phyloP scores from a whole-genome alignment of 306 rosid species.

The Sicyos edulis region DNA sequence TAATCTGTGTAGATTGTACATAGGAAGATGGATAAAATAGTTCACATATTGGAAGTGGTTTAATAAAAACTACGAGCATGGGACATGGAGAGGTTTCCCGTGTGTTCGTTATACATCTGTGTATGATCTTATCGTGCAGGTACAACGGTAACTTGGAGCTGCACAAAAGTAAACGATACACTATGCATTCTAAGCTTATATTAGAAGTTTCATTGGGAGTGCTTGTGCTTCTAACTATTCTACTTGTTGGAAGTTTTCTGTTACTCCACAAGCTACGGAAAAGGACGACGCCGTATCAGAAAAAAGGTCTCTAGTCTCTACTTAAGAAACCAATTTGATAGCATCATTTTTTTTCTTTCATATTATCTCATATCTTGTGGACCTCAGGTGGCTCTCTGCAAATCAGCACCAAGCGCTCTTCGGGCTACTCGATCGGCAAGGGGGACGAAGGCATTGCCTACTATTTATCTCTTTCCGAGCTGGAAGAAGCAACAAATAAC shows the following conservation, averaged over 20 bases:
- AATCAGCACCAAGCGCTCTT: slow-evolving; percentile 51
- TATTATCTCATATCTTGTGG: neutral
- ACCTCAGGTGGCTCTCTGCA: slow-evolving; percentile 54
- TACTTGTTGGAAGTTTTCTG: slow-evolving; percentile 54
- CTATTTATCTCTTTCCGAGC: slow-evolving; percentile 56
- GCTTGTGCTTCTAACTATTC: slow-evolving; percentile 37
- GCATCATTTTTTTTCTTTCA: neutral
- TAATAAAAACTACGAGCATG: neutral
- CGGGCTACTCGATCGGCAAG: slow-evolving; percentile 43
- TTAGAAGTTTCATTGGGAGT: slow-evolving; percentile 62
- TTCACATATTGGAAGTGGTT: neutral
- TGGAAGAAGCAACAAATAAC: slow-evolving; percentile 70
- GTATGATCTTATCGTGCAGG: slow-evolving; percentile 37
- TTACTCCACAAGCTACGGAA: slow-evolving; percentile 36
- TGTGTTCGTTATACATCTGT: neutral
- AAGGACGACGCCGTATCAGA: slow-evolving; percentile 37
- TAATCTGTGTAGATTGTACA: neutral
- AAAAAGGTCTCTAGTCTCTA: slow-evolving; percentile 61
- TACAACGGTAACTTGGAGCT: slow-evolving; percentile 53
- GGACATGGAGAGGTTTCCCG: neutral
- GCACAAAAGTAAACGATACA: slow-evolving; percentile 32
- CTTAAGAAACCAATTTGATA: neutral
- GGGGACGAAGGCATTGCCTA: slow-evolving; percentile 89
- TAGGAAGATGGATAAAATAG: neutral
- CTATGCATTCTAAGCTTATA: slow-evolving; percentile 56